Evolutionary conservation across 2,329 filamentous ascomycete species (phyloP), one percentile per base, ranked within the genome.

Genomic region (Colletotrichum truncatum): DNA sequence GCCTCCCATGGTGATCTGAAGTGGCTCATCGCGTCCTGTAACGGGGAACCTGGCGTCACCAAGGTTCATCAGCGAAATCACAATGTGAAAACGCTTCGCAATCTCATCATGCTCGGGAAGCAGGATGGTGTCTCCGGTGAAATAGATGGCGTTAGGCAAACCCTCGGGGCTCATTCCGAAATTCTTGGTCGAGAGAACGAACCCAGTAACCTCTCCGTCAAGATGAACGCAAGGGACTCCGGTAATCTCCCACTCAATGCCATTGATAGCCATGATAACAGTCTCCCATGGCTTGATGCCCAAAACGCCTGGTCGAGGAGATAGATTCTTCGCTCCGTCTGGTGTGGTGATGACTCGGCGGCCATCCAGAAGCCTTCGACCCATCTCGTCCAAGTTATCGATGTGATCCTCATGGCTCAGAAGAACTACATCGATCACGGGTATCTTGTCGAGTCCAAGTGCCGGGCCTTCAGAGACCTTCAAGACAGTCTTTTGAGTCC

Each of bases 331-430:
- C 0, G 78, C 80, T 1, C 82, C 82, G 30, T 83, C 81, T 1
- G 73, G 57, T 1, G 82, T 84, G 0, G 82, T 84, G 28, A 84
- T 72, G 4, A 85, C 83, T 3, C 70, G 72, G 7, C 81, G 80
- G 4, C 80, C 82, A 49, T 84, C 75, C 6, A 85, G 76, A 0
- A 84, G 74, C 7, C 68, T 75, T 4, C 82, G 82, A 21, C 83
- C 82, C 0, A 79, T 67, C 2, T 78, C 74, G 32, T 85, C 83
- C 2, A 86, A 75, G 64, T 85, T 85, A 65, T 85, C 83, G 0
- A 74, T 73, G 61, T 85, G 83, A 69, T 85, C 81, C 69, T 85
- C 83, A 62, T 85, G 83, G 69, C 80, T 83, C 8, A 85, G 75
- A 1, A 85, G 75, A 4, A 85, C 73, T n/a, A 77, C 82, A 52